Conservation (phyloP, 1,139 yeast genomes). For the Kurtzmaniella quercitrusa region DNA sequence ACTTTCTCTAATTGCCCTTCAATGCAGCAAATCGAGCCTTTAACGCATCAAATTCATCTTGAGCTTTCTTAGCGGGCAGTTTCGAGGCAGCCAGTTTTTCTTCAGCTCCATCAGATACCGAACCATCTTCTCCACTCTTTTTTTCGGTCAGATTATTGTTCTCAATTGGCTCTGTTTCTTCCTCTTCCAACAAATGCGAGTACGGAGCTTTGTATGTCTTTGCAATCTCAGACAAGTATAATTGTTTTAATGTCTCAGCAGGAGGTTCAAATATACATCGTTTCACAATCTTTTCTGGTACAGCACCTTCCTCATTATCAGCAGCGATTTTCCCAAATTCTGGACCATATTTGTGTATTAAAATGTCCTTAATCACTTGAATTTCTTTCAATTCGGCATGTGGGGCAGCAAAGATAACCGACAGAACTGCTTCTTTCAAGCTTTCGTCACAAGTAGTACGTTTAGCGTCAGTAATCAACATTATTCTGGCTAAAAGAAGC, state of each 20-base stretch:
- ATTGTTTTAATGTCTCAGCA: constrained; percentile 54
- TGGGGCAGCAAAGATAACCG: constrained; percentile 67
- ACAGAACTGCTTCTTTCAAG: constrained; percentile 68
- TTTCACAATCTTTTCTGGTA: constrained; percentile 63
- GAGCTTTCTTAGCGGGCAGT: constrained; percentile 11
- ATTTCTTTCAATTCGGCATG: constrained; percentile 78
- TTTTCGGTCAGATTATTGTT: constrained; percentile 30
- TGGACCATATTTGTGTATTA: constrained; percentile 59
- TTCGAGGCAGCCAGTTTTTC: constrained; percentile 10
- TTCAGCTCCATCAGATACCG: constrained; percentile 10
- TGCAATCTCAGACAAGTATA: constrained; percentile 79
- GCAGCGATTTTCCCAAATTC: constrained; percentile 60
- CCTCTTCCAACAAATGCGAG: constrained; percentile 41
- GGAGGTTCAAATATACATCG: constrained; percentile 73
- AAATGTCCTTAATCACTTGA: constrained; percentile 54
- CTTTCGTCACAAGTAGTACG: constrained; percentile 54
- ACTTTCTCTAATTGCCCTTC: constrained; percentile 18
- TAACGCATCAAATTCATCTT: constrained; percentile 37
- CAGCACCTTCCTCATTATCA: constrained; percentile 49
- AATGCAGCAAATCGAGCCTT: constrained; percentile 47
- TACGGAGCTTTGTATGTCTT: constrained; percentile 74
- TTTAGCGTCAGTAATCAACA: constrained; percentile 43
- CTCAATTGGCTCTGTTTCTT: constrained; percentile 10
- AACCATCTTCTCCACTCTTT: neutral
- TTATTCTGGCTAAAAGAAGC: constrained; percentile 69